Evolutionary conservation across 495 filamentous ascomycete genomes (phyloP).

Genomic region (Arthonia radiata): DNA sequence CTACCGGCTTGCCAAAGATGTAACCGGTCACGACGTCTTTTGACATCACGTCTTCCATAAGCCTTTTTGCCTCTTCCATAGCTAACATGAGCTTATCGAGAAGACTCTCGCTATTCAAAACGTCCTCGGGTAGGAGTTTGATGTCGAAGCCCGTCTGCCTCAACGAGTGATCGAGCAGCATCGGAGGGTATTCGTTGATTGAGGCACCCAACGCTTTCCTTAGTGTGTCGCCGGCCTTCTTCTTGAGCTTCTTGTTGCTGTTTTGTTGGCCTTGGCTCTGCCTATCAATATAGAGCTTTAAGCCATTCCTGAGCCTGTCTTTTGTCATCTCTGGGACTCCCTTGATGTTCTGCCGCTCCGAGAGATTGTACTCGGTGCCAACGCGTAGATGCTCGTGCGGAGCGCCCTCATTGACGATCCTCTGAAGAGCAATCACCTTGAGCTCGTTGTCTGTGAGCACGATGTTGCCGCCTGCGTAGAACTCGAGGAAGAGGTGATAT

Average conservation of each 20-base stretch:
- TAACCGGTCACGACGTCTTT: conserved; percentile 43
- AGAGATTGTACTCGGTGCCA: conserved; percentile 54
- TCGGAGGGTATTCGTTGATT: conserved; percentile 66
- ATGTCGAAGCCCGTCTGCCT: conserved; percentile 40
- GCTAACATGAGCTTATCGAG: conserved; percentile 36
- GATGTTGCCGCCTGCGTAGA: conserved; percentile 90
- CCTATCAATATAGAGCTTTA: conserved; percentile 23
- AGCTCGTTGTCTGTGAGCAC: conserved; percentile 66
- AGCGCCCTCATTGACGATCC: conserved; percentile 55
- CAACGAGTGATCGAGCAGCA: conserved; percentile 71
- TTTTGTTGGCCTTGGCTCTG: conserved; percentile 21
- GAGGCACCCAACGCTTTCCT: conserved; percentile 55
- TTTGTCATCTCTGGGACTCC: conserved; percentile 50
- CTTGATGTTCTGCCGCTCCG: conserved; percentile 55
- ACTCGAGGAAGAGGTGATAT: conserved; percentile 75
- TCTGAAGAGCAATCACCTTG: conserved; percentile 51
- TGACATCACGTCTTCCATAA: conserved; percentile 35
- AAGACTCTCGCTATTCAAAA: conserved; percentile 37
- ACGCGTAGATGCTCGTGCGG: conserved; percentile 45
- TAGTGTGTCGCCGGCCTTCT: conserved; percentile 45
- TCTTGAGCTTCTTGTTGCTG: conserved; percentile 46
- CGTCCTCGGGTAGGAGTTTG: conserved; percentile 33
- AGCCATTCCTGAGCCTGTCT: conserved; percentile 39
- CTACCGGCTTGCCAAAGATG: conserved; percentile 52
- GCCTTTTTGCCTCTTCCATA: conserved; percentile 38